Base-by-base conservation (phyloP, 805 yeast genomes). In the Yarrowia osloensis region DNA sequence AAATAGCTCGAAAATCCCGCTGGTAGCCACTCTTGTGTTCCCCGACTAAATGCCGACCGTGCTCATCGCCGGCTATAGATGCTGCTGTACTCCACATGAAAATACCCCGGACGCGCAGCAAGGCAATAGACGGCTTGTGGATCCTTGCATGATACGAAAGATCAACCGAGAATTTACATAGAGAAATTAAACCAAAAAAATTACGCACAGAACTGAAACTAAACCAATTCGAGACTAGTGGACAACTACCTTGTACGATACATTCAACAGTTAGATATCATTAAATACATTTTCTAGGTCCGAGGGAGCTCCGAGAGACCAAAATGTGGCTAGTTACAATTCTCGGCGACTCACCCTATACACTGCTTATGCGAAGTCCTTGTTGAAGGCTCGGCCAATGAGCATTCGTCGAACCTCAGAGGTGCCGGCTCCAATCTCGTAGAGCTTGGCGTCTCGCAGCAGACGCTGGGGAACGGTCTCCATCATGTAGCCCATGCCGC, bases 361-460 rank as follows among this genome's bases (percentile, higher is more conserved):
- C 15, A 15, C 39, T 15, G 6, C 2, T 31, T 61, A 61, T 5
- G 66, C 52, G 24, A 61, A 61, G 17, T 74, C 73, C 70, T 74
- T 74, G 70, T 74, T 74, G 66, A 74, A 73, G 12, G 75, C 75
- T 22, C 77, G 70, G 7, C 77, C 77, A 57, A 74, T 74, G 49
- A 74, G 75, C 74, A 74, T 74, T 21, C 76, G 71, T 28, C 77
- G 71, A n/a, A 74, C 55, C 68, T 74, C 77, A 17, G 74, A 70
- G 9, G 76, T 74, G 13, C 77, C 76, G 4, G 77, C 77, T 9
- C 77, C 77, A 65, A 74, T 74, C 63, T 74, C 77, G 62, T 74
- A 74, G 28, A 74, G 72, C 68, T 74, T 74, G 47, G 77, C 76
- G 65, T 74, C 77, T 15, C 77, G 73, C 12, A 74, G 70, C 17